These are phyloP conservation scores for Stachybotrys elegans DNA, from an alignment of 2,329 filamentous ascomycete genomes.

Conservation along the genomic window DNA sequence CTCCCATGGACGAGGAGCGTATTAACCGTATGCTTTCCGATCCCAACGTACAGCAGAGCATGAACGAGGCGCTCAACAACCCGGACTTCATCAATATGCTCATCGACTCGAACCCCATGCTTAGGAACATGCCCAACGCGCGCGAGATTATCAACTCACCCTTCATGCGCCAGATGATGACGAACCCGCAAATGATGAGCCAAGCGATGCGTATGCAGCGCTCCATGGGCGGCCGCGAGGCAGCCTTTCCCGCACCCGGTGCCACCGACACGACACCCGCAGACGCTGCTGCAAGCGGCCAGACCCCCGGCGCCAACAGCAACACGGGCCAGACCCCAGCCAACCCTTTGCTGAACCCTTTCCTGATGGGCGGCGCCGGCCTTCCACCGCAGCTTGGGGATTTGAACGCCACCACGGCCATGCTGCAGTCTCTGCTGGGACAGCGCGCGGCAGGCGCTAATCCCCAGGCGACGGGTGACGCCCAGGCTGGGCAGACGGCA, in stretches of 20 bases:
- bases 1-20: slow-evolving; percentile 73
- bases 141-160: slow-evolving; percentile 85
- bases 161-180: slow-evolving; percentile 87
- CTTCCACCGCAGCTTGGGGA: slow-evolving; percentile 9
- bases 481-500: slow-evolving; percentile 16
- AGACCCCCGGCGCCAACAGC: slow-evolving; percentile 22
- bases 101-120: slow-evolving; percentile 84
- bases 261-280: slow-evolving; percentile 81
- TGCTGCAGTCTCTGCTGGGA: slow-evolving; percentile 19
- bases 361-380: slow-evolving; percentile 19
- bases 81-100: slow-evolving; percentile 93
- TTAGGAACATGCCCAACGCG: slow-evolving; percentile 68
- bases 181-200: slow-evolving; percentile 78
- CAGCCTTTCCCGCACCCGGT: slow-evolving; percentile 82
- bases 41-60: slow-evolving; percentile 76
- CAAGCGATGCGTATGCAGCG: slow-evolving; percentile 80
- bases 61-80: slow-evolving; percentile 95
- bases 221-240: slow-evolving; percentile 52
- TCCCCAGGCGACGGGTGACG: neutral
- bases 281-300: slow-evolving; percentile 25
- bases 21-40: slow-evolving; percentile 83
- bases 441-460: slow-evolving; percentile 15
- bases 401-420: slow-evolving; percentile 13
- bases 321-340: slow-evolving; percentile 10
- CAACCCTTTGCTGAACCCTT: slow-evolving; percentile 40